Evolutionary conservation across 2,329 filamentous ascomycete genomes (phyloP).

Genomic region (Penicillium olsonii): DNA sequence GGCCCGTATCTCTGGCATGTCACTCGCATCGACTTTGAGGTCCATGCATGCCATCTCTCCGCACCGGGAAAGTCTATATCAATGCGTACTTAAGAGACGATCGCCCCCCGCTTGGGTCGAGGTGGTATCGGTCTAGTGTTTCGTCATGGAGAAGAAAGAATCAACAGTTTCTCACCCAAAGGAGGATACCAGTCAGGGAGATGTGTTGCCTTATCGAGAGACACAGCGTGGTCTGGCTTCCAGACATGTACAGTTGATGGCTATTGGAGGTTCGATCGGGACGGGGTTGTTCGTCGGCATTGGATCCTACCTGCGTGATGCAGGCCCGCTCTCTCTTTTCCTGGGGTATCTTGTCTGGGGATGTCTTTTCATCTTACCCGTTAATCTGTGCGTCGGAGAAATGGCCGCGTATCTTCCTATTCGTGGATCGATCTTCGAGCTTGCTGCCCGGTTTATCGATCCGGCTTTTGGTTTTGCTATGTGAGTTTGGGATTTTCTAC

Average conservation of each 20-base stretch:
- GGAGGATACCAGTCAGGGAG: slow-evolving; percentile 18
- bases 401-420: slow-evolving; percentile 40
- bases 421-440: slow-evolving; percentile 49
- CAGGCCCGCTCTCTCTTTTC: slow-evolving; percentile 37
- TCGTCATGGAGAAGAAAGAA: slow-evolving; percentile 21
- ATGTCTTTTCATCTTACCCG: slow-evolving; percentile 34
- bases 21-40: not conserved
- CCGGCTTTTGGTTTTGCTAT: slow-evolving; percentile 48
- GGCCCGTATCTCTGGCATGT: not conserved
- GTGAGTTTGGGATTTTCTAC: slow-evolving; percentile 9
- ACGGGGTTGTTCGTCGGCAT: slow-evolving; percentile 40
- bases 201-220: slow-evolving; percentile 14
- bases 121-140: not conserved
- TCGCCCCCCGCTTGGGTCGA: slow-evolving; percentile 7
- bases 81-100: slow-evolving; percentile 15
- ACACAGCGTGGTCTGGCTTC: slow-evolving; percentile 40
- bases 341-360: slow-evolving; percentile 40
- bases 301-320: slow-evolving; percentile 33
- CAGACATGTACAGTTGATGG: slow-evolving; percentile 45
- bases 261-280: slow-evolving; percentile 42
- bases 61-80: slow-evolving; percentile 8
- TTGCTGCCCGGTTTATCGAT: slow-evolving; percentile 52
- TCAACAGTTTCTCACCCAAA: slow-evolving; percentile 13
- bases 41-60: slow-evolving; percentile 11
- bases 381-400: slow-evolving; percentile 33